phyloP scores from a whole-genome alignment of 2,329 filamentous ascomycete genomes.

The Colletotrichum karsti region DNA sequence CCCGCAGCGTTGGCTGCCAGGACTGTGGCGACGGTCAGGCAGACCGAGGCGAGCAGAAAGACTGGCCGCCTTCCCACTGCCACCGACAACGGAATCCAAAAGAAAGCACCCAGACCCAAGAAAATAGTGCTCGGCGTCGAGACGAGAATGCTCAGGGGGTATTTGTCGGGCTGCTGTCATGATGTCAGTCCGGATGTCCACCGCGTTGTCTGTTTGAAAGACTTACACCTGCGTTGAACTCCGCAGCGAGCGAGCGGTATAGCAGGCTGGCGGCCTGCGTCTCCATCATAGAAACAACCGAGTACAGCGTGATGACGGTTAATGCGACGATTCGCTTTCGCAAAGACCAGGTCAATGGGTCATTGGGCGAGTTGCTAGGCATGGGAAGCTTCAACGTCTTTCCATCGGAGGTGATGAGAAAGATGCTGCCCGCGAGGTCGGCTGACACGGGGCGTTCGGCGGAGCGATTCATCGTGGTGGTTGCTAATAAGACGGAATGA shows the following conservation, averaged over 20 bases:
- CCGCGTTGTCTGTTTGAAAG: too few relatives aligned
- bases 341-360: slow-evolving; percentile 39
- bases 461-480: not conserved
- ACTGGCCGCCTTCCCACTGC: slow-evolving; percentile 46
- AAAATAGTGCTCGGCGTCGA: slow-evolving; percentile 35
- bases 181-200: not conserved
- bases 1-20: slow-evolving; percentile 36
- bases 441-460: slow-evolving; percentile 12
- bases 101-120: slow-evolving; percentile 43
- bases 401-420: slow-evolving; percentile 41
- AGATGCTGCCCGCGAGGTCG: slow-evolving; percentile 37
- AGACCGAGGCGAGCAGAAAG: slow-evolving; percentile 37
- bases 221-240: slow-evolving; percentile 33
- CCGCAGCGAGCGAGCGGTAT: slow-evolving; percentile 28
- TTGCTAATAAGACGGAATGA: not conserved
- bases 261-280: slow-evolving; percentile 34
- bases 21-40: slow-evolving; percentile 25
- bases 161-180: not conserved
- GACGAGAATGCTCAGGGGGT: slow-evolving; percentile 10
- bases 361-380: slow-evolving; percentile 37
- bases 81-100: slow-evolving; percentile 46
- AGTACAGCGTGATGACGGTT: slow-evolving; percentile 29
- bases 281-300: slow-evolving; percentile 31
- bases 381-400: slow-evolving; percentile 40
- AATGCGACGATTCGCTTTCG: slow-evolving; percentile 31